phyloP scores from a whole-genome alignment of 2,329 filamentous ascomycete genomes.

The Phyllosticta paracitricarpa region DNA sequence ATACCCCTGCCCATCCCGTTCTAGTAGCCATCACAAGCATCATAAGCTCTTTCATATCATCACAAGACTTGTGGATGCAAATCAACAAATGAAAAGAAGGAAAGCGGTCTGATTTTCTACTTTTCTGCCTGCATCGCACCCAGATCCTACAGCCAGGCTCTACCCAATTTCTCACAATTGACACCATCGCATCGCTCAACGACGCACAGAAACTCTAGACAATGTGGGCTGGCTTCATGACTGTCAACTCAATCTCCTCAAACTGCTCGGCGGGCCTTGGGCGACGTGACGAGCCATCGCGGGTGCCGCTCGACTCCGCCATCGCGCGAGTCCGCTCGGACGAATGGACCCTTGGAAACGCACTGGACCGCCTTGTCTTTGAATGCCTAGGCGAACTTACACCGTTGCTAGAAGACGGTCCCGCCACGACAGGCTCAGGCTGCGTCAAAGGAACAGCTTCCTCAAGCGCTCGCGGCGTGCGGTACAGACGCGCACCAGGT shows the following conservation, averaged over 20 bases:
- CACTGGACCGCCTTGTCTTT: not conserved
- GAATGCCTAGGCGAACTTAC: not conserved
- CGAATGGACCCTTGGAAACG: not conserved
- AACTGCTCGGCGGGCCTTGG: not conserved
- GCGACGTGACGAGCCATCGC: too few species aligned
- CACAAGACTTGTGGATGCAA: constrained; percentile 5
- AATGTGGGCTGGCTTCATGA: not conserved
- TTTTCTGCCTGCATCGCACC: not conserved
- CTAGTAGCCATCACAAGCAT: constrained; percentile 5
- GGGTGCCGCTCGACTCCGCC: too few species aligned
- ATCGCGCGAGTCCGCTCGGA: too few species aligned
- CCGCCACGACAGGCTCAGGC: not conserved
- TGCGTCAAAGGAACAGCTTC: not conserved
- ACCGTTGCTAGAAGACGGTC: not conserved
- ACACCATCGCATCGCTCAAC: not conserved
- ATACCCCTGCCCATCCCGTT: not conserved
- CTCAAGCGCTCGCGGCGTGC: not conserved
- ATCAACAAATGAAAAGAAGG: not conserved
- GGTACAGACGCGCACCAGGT: not conserved
- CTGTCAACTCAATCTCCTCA: not conserved
- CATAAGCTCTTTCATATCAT: constrained; percentile 3
- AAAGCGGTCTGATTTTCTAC: not conserved
- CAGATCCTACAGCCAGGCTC: not conserved
- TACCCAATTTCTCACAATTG: not conserved
- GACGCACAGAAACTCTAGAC: not conserved